phyloP scores from a whole-genome alignment of 176 grass and related monocot genomes.

The Aegilops speltoides region DNA sequence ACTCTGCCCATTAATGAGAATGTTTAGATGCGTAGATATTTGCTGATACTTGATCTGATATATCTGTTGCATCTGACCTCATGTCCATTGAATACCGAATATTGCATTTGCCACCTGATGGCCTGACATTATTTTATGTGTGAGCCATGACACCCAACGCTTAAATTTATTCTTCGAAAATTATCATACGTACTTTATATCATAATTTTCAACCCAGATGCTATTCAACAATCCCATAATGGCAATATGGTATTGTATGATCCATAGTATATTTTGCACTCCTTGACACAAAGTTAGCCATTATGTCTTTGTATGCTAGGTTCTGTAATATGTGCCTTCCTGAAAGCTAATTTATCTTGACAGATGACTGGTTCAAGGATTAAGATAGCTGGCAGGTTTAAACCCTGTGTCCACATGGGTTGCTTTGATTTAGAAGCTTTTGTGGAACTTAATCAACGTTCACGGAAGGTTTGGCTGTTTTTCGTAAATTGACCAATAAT shows the following conservation, averaged over 20 bases:
- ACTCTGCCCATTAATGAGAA: conserved; percentile 9
- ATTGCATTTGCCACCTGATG: conserved; percentile 8
- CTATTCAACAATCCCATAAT: background rate
- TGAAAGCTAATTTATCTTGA: conserved; percentile 32
- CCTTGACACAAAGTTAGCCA: background rate
- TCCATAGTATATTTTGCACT: background rate
- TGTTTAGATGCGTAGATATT: conserved; percentile 18
- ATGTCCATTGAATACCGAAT: conserved; percentile 5
- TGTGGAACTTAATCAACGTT: conserved; percentile 75
- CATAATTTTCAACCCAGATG: background rate
- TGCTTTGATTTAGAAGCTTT: conserved; percentile 99
- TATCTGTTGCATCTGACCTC: background rate
- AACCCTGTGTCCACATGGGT: conserved; percentile 82
- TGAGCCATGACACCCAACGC: background rate
- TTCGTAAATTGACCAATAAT: background rate
- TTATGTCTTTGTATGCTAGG: conserved; percentile 6
- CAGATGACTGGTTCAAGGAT: conserved; percentile 93
- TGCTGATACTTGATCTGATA: background rate
- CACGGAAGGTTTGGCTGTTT: conserved; percentile 73
- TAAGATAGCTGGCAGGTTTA: conserved; percentile 86
- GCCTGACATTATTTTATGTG: background rate
- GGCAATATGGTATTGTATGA: background rate
- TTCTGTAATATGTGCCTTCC: conserved; percentile 18
- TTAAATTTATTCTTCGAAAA: conserved; percentile 8
- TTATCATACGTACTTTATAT: background rate